phyloP scores from a whole-genome alignment of 163 green algal genomes.

The Volvox carteri region DNA sequence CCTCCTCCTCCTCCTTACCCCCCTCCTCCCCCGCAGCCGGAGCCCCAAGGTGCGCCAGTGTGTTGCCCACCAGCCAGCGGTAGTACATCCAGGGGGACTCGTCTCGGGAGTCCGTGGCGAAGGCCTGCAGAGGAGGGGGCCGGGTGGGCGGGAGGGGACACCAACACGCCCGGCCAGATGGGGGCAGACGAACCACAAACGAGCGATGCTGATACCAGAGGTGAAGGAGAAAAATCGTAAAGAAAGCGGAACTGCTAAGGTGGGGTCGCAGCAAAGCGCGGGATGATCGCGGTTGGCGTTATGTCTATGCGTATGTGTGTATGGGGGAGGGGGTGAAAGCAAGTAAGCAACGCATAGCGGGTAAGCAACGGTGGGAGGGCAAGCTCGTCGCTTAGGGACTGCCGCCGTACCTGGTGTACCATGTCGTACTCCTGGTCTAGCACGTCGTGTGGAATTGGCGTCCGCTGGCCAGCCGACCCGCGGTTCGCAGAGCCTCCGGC shows the following conservation, averaged over 20 bases:
- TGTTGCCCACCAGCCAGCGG: slow-evolving; percentile 76
- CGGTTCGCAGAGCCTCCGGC: neutral
- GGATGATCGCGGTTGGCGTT: too few species aligned
- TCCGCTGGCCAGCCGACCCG: slow-evolving; percentile 58
- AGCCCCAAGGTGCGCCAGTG: slow-evolving; percentile 61
- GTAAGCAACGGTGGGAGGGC: too few species aligned
- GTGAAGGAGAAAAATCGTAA: neutral
- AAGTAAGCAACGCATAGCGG: too few species aligned
- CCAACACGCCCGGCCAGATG: neutral
- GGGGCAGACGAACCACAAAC: neutral
- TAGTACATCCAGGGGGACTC: slow-evolving; percentile 67
- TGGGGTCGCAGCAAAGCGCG: too few species aligned
- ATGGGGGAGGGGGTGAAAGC: too few species aligned
- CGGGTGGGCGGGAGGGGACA: neutral
- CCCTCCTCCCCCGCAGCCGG: neutral
- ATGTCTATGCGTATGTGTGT: too few species aligned
- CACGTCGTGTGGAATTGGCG: slow-evolving; percentile 74
- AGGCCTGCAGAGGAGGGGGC: slow-evolving; percentile 37
- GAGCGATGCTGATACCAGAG: too few species aligned
- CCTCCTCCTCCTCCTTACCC: neutral
- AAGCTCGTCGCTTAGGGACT: too few species aligned
- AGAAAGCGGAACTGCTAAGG: too few species aligned
- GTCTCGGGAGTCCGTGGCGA: slow-evolving; percentile 65
- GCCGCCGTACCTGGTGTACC: slow-evolving; percentile 82
- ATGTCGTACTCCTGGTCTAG: slow-evolving; percentile 95